Percentiles rank a stretch among this genome's conserved stretches.
Evolutionary conservation across 768 basidiomycete genomes (phyloP).

Genomic region (Daedaleopsis nitida): DNA sequence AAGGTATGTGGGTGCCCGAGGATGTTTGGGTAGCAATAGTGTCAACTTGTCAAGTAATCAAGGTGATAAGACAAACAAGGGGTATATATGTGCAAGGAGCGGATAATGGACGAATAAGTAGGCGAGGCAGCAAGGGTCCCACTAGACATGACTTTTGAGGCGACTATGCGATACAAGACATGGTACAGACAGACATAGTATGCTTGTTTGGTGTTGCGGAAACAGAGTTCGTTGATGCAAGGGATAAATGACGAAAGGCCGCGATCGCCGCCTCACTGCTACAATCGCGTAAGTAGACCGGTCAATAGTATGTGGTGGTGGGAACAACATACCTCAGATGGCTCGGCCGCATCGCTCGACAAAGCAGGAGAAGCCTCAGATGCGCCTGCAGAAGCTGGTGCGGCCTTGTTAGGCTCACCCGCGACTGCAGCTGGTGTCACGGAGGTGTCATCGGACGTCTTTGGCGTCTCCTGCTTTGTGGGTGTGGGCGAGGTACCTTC

Average conservation of each 20-base stretch:
- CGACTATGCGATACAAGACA: constrained; percentile 5
- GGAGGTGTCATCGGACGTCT: background rate
- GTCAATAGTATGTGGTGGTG: background rate
- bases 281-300: background rate
- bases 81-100: no score
- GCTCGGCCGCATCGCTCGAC: background rate
- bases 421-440: background rate
- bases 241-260: background rate
- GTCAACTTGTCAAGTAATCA: no score
- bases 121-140: no score
- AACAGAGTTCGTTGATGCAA: background rate
- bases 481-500: background rate
- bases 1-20: no score
- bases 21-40: no score
- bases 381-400: background rate
- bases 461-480: background rate
- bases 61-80: no score
- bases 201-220: background rate
- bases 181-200: background rate
- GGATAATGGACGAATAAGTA: no score
- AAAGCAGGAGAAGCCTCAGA: background rate
- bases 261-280: background rate
- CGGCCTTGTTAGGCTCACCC: no score
- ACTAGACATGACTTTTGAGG: background rate
- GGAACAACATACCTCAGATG: background rate